Conservation (phyloP, 2,329 filamentous ascomycete genomes). For the Aspergillus sp. region DNA sequence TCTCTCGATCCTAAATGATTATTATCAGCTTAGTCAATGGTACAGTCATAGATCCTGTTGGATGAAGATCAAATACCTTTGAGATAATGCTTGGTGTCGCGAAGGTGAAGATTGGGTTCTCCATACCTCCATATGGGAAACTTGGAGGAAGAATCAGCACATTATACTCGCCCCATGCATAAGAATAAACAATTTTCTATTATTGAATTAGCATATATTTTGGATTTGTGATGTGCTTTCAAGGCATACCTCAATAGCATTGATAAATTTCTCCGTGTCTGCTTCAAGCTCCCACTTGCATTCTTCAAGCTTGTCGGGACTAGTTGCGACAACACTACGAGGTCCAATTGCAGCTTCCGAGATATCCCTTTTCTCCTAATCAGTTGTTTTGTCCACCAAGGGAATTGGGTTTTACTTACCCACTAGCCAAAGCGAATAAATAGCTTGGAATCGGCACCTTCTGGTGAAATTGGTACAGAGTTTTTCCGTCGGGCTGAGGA, state of each 20-base stretch:
- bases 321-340: slow-evolving; percentile 77
- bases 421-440: slow-evolving; percentile 81
- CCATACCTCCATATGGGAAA: slow-evolving; percentile 80
- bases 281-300: slow-evolving; percentile 89
- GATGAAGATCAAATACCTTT: slow-evolving; percentile 44
- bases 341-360: slow-evolving; percentile 81
- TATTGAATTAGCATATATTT: slow-evolving; percentile 6
- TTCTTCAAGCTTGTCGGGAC: slow-evolving; percentile 76
- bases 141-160: slow-evolving; percentile 84
- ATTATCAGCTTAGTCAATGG: too few relatives aligned
- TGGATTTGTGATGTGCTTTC: not conserved
- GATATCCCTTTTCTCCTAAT: slow-evolving; percentile 59
- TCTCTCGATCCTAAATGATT: slow-evolving; percentile 61
- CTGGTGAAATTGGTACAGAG: slow-evolving; percentile 81
- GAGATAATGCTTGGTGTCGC: slow-evolving; percentile 92
- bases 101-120: slow-evolving; percentile 92
- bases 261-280: slow-evolving; percentile 88
- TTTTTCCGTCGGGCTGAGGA: slow-evolving; percentile 46
- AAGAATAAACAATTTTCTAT: slow-evolving; percentile 68
- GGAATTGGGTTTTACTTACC: slow-evolving; percentile 21
- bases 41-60: not conserved
- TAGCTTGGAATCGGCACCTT: slow-evolving; percentile 91
- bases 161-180: slow-evolving; percentile 94
- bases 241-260: slow-evolving; percentile 66
- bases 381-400: not conserved